phyloP scores from a whole-genome alignment of 805 yeast genomes.

The Saccharomycopsis sp. region DNA sequence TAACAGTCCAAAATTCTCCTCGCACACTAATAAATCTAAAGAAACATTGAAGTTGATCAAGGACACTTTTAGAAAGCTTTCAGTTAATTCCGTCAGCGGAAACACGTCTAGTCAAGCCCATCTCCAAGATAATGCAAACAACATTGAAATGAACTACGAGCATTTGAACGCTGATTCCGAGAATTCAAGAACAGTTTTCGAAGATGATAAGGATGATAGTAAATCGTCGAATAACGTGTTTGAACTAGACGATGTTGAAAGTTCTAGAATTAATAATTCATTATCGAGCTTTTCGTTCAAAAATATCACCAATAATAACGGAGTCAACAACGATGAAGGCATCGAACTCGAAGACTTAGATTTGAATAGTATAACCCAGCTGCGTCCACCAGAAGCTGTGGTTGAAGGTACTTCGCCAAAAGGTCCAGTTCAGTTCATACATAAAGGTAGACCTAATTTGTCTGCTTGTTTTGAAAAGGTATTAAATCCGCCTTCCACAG shows the following conservation, averaged over 20 bases:
- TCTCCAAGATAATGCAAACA: not conserved
- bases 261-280: conserved; percentile 22
- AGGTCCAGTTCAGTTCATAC: conserved; percentile 10
- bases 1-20: not conserved
- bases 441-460: conserved; percentile 41
- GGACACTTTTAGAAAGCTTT: not conserved
- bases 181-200: not conserved
- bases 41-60: conserved; percentile 4
- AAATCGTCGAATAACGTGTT: conserved; percentile 29
- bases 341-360: conserved; percentile 2
- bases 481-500: not conserved
- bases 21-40: conserved; percentile 2
- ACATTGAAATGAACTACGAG: conserved; percentile 1
- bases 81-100: not conserved
- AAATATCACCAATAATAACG: conserved; percentile 21
- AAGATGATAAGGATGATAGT: conserved; percentile 24
- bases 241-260: conserved; percentile 12
- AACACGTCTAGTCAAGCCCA: not conserved
- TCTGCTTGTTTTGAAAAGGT: conserved; percentile 27
- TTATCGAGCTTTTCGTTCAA: conserved; percentile 14
- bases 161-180: not conserved
- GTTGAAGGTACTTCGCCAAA: not conserved
- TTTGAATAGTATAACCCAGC: not conserved
- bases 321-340: conserved; percentile 9
- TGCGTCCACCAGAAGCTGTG: not conserved